Percentiles rank a stretch among this genome's conserved stretches.
phyloP scores from a whole-genome alignment of 192 early-diverging fungal species.

The Umbelopsis sp. region DNA sequence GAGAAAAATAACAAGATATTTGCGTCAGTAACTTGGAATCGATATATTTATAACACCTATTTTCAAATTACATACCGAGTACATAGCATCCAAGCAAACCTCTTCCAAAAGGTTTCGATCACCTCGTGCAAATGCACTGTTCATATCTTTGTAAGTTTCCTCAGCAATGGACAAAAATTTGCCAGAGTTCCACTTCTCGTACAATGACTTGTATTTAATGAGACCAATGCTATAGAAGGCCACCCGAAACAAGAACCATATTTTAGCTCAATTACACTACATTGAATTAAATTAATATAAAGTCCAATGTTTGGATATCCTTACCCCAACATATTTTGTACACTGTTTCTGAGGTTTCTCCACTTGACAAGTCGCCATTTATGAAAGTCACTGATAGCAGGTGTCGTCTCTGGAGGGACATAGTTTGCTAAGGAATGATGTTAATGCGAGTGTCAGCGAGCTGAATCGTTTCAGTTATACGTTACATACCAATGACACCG shows the following conservation, averaged over 20 bases:
- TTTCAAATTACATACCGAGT: slow-evolving; percentile 32
- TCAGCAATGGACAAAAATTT: slow-evolving; percentile 62
- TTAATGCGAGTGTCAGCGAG: neutral
- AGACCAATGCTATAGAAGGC: slow-evolving; percentile 45
- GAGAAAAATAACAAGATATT: neutral
- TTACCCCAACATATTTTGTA: slow-evolving; percentile 42
- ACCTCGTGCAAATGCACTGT: slow-evolving; percentile 68
- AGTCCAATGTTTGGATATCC: slow-evolving; percentile 30
- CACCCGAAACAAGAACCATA: neutral
- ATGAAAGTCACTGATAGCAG: slow-evolving; percentile 48
- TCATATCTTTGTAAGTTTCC: slow-evolving; percentile 64
- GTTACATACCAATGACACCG: slow-evolving; percentile 38
- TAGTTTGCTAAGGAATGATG: slow-evolving; percentile 43
- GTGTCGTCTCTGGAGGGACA: slow-evolving; percentile 51
- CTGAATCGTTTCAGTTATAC: neutral
- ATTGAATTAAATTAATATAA: neutral
- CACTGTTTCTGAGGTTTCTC: slow-evolving; percentile 51
- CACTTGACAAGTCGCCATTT: slow-evolving; percentile 54
- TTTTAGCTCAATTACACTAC: no score
- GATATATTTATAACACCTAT: neutral
- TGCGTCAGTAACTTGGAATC: neutral
- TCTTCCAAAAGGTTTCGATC: slow-evolving; percentile 55
- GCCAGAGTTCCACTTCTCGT: slow-evolving; percentile 57
- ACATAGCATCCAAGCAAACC: slow-evolving; percentile 63
- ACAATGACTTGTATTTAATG: slow-evolving; percentile 52